These are phyloP conservation scores for Cicer arietinum DNA, from an alignment of 306 rosid genomes.

Conservation along the genomic window DNA sequence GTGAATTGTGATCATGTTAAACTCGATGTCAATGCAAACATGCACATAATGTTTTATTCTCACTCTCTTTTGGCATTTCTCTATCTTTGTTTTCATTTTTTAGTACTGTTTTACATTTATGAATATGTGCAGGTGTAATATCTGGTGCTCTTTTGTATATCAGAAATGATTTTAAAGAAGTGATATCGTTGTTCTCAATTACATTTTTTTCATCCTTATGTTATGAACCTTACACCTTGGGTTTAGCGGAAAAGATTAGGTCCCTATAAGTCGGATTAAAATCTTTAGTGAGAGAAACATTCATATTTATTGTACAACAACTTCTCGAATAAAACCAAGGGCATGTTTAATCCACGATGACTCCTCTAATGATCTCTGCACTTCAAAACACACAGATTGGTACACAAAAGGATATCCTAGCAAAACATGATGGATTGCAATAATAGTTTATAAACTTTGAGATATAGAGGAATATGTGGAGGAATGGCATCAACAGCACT, in stretches of 20 bases:
- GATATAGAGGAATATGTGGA: constrained; percentile 63
- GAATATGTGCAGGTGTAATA: constrained; percentile 51
- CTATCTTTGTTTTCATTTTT: not conserved
- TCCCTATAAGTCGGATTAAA: too few relatives aligned
- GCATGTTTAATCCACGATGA: constrained; percentile 55
- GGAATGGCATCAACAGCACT: constrained; percentile 66
- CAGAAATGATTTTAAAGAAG: too few relatives aligned
- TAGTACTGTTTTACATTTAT: not conserved
- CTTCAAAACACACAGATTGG: constrained; percentile 49
- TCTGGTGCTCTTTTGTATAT: too few relatives aligned
- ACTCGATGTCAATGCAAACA: too few relatives aligned
- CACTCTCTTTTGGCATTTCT: not conserved
- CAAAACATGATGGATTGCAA: constrained; percentile 61
- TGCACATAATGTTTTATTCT: not conserved
- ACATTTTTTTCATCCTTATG: too few relatives aligned
- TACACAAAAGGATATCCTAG: constrained; percentile 73
- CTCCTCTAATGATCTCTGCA: constrained; percentile 40
- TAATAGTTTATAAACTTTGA: constrained; percentile 58
- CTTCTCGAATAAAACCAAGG: constrained; percentile 42
- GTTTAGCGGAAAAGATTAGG: too few relatives aligned
- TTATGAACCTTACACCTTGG: too few relatives aligned
- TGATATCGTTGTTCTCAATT: too few relatives aligned
- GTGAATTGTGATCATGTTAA: not conserved
- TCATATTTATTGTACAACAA: too few relatives aligned
- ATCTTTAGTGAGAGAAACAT: too few relatives aligned